A percentile compares a stretch with the other conserved stretches of the same genome.
Evolutionary conservation across 345 rosid genomes (phyloP).

Genomic region (Toxicodendron radicans): DNA sequence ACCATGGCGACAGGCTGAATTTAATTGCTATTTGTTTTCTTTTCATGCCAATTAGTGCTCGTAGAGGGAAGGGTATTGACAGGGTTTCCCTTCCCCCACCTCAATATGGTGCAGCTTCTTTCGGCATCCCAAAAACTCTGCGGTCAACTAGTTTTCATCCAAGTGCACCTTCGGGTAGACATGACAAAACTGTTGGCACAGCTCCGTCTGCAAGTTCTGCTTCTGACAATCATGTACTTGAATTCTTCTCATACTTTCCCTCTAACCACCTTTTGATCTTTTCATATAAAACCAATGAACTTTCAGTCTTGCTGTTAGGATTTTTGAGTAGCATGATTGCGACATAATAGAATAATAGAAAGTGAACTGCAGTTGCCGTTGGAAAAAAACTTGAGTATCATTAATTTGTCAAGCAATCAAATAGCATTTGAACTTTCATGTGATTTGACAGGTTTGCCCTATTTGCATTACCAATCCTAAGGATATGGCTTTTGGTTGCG

Average conservation of each 20-base stretch:
- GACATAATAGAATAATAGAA: background rate
- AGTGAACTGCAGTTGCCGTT: background rate
- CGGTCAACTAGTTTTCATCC: slow-evolving; percentile 43
- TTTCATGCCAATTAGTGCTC: slow-evolving; percentile 26
- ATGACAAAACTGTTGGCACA: slow-evolving; percentile 17
- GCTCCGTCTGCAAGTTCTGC: slow-evolving; percentile 42
- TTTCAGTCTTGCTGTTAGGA: background rate
- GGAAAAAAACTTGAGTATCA: background rate
- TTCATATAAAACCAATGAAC: too few species aligned
- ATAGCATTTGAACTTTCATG: background rate
- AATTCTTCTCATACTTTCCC: background rate
- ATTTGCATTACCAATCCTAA: slow-evolving; percentile 59
- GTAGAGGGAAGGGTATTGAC: slow-evolving; percentile 42
- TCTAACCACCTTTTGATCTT: background rate
- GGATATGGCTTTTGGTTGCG: slow-evolving; percentile 81
- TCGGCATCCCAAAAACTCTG: slow-evolving; percentile 34
- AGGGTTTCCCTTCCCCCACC: slow-evolving; percentile 66
- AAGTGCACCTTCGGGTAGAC: slow-evolving; percentile 38
- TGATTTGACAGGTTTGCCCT: slow-evolving; percentile 50
- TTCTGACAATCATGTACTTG: slow-evolving; percentile 45
- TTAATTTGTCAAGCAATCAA: background rate
- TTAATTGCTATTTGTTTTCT: background rate
- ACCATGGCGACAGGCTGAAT: background rate
- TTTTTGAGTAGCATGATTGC: background rate
- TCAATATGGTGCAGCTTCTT: slow-evolving; percentile 33